Conservation (phyloP, 2,329 filamentous ascomycete genomes). For the Pseudocercospora cruenta region DNA sequence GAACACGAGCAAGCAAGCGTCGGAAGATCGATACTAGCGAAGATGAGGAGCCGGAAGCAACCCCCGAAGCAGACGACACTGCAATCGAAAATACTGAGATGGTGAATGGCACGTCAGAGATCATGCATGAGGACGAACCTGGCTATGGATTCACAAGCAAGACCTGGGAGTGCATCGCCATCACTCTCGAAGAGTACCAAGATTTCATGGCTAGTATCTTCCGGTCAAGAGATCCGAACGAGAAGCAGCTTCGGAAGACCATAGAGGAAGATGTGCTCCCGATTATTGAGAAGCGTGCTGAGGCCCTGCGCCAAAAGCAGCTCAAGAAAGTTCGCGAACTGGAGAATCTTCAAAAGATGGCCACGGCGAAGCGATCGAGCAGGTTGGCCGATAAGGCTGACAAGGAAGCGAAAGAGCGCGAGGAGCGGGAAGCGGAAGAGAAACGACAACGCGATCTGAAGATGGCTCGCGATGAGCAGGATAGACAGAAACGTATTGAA, state of each 20-base stretch:
- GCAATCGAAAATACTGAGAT: constrained; percentile 45
- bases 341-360: constrained; percentile 79
- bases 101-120: constrained; percentile 36
- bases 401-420: constrained; percentile 73
- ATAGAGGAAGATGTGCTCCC: constrained; percentile 80
- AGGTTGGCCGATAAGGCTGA: constrained; percentile 82
- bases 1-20: constrained; percentile 70
- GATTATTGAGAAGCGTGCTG: constrained; percentile 75
- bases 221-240: constrained; percentile 80
- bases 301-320: constrained; percentile 69
- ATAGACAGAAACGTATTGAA: constrained; percentile 67
- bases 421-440: constrained; percentile 70
- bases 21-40: constrained; percentile 60
- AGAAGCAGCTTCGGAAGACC: constrained; percentile 73
- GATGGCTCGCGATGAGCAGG: constrained; percentile 63
- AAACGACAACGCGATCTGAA: constrained; percentile 67
- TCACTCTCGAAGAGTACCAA: constrained; percentile 77
- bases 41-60: constrained; percentile 48
- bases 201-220: constrained; percentile 70
- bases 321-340: constrained; percentile 79
- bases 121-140: constrained; percentile 41
- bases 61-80: constrained; percentile 45
- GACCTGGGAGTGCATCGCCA: constrained; percentile 89
- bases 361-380: constrained; percentile 91
- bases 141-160: constrained; percentile 68